These are phyloP conservation scores for Wallacemonas sp. DNA, from an alignment of 208 protist genomes.

Conservation along the genomic window DNA sequence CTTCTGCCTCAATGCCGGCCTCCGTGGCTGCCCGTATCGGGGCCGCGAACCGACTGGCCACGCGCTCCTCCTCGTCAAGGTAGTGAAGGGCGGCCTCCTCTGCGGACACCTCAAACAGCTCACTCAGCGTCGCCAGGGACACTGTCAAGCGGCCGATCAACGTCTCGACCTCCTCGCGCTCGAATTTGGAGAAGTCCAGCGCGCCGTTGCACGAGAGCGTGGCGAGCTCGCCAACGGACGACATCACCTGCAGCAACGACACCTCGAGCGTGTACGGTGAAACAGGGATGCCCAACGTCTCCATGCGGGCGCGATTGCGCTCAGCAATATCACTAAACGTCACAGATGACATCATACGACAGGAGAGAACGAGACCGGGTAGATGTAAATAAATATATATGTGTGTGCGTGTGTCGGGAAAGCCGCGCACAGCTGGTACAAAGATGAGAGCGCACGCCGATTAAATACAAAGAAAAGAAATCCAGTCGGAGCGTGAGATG, in stretches of 20 bases:
- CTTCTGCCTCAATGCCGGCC: neutral
- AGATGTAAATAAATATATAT: too few relatives aligned
- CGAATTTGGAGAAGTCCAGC: constrained; percentile 65
- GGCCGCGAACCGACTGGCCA: neutral
- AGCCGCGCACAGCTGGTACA: too few relatives aligned
- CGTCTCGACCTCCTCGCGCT: constrained; percentile 54
- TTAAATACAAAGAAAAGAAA: too few relatives aligned
- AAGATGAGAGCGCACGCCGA: too few relatives aligned
- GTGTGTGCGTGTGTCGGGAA: too few relatives aligned
- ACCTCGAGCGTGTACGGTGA: constrained; percentile 40
- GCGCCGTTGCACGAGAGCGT: constrained; percentile 46
- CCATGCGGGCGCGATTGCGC: constrained; percentile 46
- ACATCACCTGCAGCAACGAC: constrained; percentile 77
- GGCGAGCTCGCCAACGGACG: constrained; percentile 68
- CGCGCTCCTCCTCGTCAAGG: constrained; percentile 38
- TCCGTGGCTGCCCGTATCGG: neutral
- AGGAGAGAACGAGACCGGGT: too few relatives aligned
- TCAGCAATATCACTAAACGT: constrained; percentile 59
- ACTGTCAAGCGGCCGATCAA: constrained; percentile 65
- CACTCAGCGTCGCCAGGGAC: constrained; percentile 55
- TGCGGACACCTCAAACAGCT: constrained; percentile 58
- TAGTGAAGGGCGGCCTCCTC: constrained; percentile 46
- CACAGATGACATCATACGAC: constrained; percentile 9
- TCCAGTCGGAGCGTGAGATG: too few relatives aligned
- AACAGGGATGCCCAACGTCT: constrained; percentile 29